Base-by-base conservation (phyloP, 257 asterid genomes). In the Striga asiatica region DNA sequence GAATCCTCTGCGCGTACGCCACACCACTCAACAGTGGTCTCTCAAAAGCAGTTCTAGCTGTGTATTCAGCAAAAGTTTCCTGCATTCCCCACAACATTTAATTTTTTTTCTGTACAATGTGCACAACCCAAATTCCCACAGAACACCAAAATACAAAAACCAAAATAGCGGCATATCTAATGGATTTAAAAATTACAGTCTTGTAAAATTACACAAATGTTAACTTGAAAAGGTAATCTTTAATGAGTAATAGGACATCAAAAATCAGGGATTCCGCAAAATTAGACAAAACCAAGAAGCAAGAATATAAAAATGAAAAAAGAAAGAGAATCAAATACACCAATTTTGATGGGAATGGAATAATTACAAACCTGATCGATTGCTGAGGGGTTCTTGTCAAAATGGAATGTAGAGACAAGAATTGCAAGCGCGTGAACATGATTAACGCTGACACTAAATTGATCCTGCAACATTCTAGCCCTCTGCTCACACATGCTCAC, bases 391-490 rank as follows among this genome's bases (percentile, higher is more conserved):
- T 65, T 78, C 83, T 89, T 89, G 81, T 73, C 67, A 67, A 78
- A 86, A 52, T 83, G 94, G 57, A 89, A 89, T 66, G 96, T 89
- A 12, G 98, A 83, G 32, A 89, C 88, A 23, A 89, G 91, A 29
- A 89, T 76, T 3, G 98, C 98, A 35, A 89, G 88, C 48, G 98
- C 98, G 32, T 89, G 96, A 12, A 89, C 98, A 71, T 89, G 98
- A 58, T 89, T 89, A 31, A 89, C 94, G 45, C 94, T 89, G 60
- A 89, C 96, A 69, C 71, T 79, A 62, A 89, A 89, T 41, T 89
- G 98, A 73, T 89, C 98, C 67, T 89, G 98, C 16, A 89, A 68
- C 96, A 89, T 83, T 56, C 98, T 83, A 4, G 98, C 93, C 77
- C 98, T 86, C 64, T 89, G 85, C 60, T 89, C 95, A 68, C 98